Percentiles rank a stretch among this genome's conserved stretches.
Evolutionary conservation across 2,329 filamentous ascomycete genomes (phyloP).

Genomic region (Pseudomassariella vexata): DNA sequence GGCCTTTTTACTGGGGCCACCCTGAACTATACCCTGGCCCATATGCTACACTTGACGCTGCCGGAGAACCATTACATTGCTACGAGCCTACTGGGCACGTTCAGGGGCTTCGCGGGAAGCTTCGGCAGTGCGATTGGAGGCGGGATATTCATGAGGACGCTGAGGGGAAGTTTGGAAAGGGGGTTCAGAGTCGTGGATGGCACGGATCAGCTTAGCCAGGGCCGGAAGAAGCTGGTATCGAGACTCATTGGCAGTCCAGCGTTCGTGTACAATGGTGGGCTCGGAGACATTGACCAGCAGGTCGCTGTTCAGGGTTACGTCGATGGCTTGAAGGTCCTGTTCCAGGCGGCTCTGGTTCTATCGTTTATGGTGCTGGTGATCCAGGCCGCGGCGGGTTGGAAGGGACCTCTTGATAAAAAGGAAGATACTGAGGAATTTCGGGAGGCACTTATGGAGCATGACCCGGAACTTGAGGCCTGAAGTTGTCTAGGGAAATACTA

Average conservation of each 20-base stretch:
- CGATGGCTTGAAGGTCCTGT: conserved; percentile 37
- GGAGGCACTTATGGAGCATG: conserved; percentile 13
- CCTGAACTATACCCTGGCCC: conserved; percentile 77
- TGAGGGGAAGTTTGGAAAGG: conserved; percentile 47
- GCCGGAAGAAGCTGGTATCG: conserved; percentile 33
- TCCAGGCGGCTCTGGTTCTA: conserved; percentile 39
- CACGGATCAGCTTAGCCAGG: conserved; percentile 22
- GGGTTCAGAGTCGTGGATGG: conserved; percentile 48
- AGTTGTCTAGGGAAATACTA: no score
- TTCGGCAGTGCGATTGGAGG: conserved; percentile 78
- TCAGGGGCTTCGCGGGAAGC: conserved; percentile 74
- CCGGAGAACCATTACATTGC: conserved; percentile 67
- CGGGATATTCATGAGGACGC: conserved; percentile 62
- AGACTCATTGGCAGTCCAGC: conserved; percentile 46
- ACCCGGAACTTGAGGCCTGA: conserved; percentile 6
- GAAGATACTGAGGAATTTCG: conserved; percentile 42
- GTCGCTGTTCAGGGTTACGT: conserved; percentile 45
- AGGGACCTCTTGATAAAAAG: conserved; percentile 37
- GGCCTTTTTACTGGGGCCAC: conserved; percentile 67
- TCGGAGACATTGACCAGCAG: conserved; percentile 33
- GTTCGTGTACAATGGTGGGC: conserved; percentile 36
- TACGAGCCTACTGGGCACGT: conserved; percentile 71
- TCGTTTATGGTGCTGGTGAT: conserved; percentile 36
- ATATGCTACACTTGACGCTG: conserved; percentile 67
- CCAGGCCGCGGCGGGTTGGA: conserved; percentile 48